Evolutionary conservation across 306 rosid species (phyloP).

Genomic region (Dalbergia cochinchinensis): DNA sequence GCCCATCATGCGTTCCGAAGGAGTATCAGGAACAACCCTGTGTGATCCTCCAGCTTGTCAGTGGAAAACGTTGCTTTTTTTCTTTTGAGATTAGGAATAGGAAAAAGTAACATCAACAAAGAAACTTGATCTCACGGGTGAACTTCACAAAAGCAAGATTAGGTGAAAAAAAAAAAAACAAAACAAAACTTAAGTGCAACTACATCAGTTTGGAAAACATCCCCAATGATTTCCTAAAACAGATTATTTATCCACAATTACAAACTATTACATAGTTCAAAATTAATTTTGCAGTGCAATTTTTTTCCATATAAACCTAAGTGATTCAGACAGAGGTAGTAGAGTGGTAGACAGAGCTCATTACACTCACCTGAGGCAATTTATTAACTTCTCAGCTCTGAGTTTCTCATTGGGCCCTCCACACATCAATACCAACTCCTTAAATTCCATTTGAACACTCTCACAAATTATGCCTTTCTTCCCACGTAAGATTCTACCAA

Average conservation of each 20-base stretch:
- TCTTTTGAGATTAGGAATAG: conserved; percentile 15
- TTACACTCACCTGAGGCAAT: conserved; percentile 70
- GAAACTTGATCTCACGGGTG: conserved; percentile 16
- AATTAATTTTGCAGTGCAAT: neutral
- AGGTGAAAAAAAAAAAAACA: no score
- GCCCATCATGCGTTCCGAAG: conserved; percentile 81
- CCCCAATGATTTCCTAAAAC: conserved; percentile 28
- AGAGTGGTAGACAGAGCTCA: neutral
- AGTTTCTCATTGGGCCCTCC: conserved; percentile 90
- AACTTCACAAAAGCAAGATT: conserved; percentile 13
- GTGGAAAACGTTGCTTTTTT: conserved; percentile 34
- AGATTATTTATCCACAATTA: neutral
- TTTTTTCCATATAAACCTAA: conserved; percentile 30
- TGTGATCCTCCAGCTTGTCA: conserved; percentile 45
- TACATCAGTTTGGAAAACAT: neutral
- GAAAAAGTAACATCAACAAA: conserved; percentile 8
- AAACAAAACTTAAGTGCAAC: neutral
- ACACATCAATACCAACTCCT: conserved; percentile 78
- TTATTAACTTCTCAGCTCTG: conserved; percentile 74
- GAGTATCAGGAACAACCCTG: conserved; percentile 85
- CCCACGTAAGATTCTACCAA: conserved; percentile 60
- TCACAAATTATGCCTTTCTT: conserved; percentile 83
- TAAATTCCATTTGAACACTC: conserved; percentile 78
- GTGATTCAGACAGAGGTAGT: conserved; percentile 22
- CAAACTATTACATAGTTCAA: neutral